Evolutionary conservation across 2,329 filamentous ascomycete species (phyloP), one percentile per base, ranked within the genome.

Genomic region (Paraphoma sp.): DNA sequence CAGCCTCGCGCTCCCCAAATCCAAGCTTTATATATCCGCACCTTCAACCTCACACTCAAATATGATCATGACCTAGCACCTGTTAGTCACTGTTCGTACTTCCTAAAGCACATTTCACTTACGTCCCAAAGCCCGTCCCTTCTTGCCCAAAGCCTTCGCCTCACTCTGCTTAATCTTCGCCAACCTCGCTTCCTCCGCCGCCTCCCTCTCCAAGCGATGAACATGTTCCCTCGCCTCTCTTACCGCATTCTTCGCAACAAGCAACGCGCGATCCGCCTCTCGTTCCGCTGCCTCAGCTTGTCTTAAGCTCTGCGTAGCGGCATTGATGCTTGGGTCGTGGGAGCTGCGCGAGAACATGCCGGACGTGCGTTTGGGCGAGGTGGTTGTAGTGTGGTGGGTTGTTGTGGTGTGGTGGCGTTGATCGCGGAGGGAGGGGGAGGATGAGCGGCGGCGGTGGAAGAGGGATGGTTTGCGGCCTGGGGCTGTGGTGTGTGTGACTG

Each of bases 111-210:
- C n/a, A n/a, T n/a, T n/a, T n/a, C n/a, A 52, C 50, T 52, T 42
- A 52, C 66, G 51, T 49, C 88, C 88, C 56, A 90, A 83, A n/a
- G 84, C 82, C 75, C 87, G 87, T n/a, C 86, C 87, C 50, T 87
- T 81, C 84, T 89, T 90, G 6, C 85, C 87, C 30, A 90, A 83
- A 67, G 86, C 84, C 64, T 80, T 82, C 1, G 87, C 88, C 68
- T 90, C 85, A 50, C 82, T 80, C 75, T 88, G 83, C 83, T 91
- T 90, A 49, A 90, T 84, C 82, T 86, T 88, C 1, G 88, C 88
- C 42, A 83, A 74, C 18, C 87, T 79, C 1, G 87, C 70, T 55
- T 72, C 68, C 51, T 71, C 70, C 4, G 62, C 82, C 1, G 88
- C 88, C 77, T 91, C 89, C 49, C 81, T 72, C 79, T 90, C 88